Percentiles rank a stretch among this genome's conserved stretches.
These are phyloP conservation scores for Rhinocladiella similis DNA, from an alignment of 2,329 filamentous ascomycete genomes.

Conservation along the genomic window DNA sequence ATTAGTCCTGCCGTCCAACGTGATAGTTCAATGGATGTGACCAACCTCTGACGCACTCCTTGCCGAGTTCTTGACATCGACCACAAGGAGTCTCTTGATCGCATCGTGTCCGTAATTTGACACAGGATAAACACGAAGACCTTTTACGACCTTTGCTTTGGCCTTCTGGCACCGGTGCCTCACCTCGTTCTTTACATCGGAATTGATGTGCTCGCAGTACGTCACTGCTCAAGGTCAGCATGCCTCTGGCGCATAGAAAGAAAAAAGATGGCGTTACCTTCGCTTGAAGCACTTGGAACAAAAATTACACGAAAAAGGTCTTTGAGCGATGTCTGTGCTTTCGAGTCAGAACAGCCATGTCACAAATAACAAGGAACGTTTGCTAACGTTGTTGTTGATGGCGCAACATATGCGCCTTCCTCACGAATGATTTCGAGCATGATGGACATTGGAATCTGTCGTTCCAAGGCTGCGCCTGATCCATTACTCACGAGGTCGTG, in stretches of 20 bases:
- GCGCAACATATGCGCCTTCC: constrained; percentile 27
- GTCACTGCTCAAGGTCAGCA: constrained; percentile 14
- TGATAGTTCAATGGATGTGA: constrained; percentile 5
- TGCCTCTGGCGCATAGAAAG: not conserved
- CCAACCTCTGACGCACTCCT: constrained; percentile 25
- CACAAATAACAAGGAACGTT: not conserved
- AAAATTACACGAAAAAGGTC: constrained; percentile 24
- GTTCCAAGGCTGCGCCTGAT: constrained; percentile 12
- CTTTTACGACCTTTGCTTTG: constrained; percentile 27
- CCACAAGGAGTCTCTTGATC: constrained; percentile 24
- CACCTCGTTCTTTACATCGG: constrained; percentile 26
- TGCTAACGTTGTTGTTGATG: constrained; percentile 27
- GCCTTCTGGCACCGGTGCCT: constrained; percentile 24
- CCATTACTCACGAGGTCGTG: constrained; percentile 12
- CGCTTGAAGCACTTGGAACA: constrained; percentile 28
- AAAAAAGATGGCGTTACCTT: constrained; percentile 12
- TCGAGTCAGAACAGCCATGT: not conserved
- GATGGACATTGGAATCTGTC: constrained; percentile 20
- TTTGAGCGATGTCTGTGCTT: constrained; percentile 20
- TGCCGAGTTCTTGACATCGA: constrained; percentile 25
- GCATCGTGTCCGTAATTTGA: constrained; percentile 26
- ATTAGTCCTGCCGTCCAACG: constrained; percentile 1
- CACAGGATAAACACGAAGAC: constrained; percentile 25
- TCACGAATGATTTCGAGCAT: constrained; percentile 21
- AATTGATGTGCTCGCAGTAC: constrained; percentile 27